Percentiles rank a stretch among this genome's conserved stretches.
Conservation (phyloP, 331 rosid genomes). For the Prunus yedoensis region DNA sequence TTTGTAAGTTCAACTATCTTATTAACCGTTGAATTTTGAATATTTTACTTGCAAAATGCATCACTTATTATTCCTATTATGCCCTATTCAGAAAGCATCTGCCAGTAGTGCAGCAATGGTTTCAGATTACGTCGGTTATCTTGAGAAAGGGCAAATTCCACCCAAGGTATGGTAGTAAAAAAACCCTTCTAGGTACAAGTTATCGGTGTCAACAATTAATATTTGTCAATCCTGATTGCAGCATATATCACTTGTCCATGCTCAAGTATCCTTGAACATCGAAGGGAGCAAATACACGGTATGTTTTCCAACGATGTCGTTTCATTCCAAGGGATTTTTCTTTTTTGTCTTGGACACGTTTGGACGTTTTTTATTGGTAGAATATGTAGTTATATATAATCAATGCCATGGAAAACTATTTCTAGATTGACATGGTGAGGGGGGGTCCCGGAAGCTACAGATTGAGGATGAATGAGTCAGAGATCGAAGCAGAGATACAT, state of each 20-base stretch:
- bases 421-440: constrained; percentile 86
- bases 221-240: constrained; percentile 42
- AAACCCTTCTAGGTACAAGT: constrained; percentile 6
- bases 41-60: constrained; percentile 19
- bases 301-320: constrained; percentile 22
- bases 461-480: constrained; percentile 75
- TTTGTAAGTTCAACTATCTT: constrained; percentile 55
- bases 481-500: constrained; percentile 94
- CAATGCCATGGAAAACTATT: constrained; percentile 30
- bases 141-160: constrained; percentile 99
- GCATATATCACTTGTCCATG: constrained; percentile 95
- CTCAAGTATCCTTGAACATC: constrained; percentile 92
- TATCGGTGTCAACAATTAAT: constrained; percentile 24
- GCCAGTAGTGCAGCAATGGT: constrained; percentile 98
- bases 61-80: constrained; percentile 24
- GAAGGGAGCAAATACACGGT: constrained; percentile 99
- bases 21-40: constrained; percentile 1
- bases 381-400: constrained; percentile 29
- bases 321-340: constrained; percentile 22
- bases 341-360: constrained; percentile 19
- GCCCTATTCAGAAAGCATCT: constrained; percentile 79
- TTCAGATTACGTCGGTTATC: constrained; percentile 97
- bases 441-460: constrained; percentile 94
- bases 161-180: constrained; percentile 69
- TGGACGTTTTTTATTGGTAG: constrained; percentile 23